Evolutionary conservation across 78 protist species (phyloP).

Genomic region (Pelomyxa schiedti): DNA sequence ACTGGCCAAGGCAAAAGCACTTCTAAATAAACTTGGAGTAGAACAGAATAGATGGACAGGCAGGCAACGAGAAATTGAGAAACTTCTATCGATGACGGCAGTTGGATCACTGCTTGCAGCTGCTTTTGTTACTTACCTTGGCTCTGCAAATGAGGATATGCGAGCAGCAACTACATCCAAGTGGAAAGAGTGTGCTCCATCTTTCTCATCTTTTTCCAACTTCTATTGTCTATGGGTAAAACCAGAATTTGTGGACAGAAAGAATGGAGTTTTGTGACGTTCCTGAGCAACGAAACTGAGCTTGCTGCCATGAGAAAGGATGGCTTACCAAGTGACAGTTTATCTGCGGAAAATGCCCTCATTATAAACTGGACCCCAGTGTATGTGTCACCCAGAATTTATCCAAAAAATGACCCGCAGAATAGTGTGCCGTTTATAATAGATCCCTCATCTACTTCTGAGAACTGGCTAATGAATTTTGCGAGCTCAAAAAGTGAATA

Average conservation of each 20-base stretch:
- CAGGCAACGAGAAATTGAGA: not conserved
- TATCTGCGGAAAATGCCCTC: constrained; percentile 69
- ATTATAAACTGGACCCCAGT: constrained; percentile 4
- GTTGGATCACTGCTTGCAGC: constrained; percentile 28
- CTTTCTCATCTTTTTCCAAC: not conserved
- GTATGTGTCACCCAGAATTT: too few species aligned
- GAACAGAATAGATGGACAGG: constrained; percentile 64
- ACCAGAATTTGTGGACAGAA: not conserved
- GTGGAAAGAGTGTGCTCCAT: constrained; percentile 11
- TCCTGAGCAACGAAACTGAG: constrained; percentile 51
- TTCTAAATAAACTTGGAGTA: constrained; percentile 58
- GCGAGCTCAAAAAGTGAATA: constrained; percentile 5
- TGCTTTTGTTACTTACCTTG: constrained; percentile 48
- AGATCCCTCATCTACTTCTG: constrained; percentile 67
- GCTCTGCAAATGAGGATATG: constrained; percentile 22
- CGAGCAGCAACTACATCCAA: not conserved
- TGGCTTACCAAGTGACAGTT: constrained; percentile 71
- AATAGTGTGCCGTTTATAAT: constrained; percentile 52
- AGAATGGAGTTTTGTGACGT: not conserved
- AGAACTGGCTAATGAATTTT: constrained; percentile 57
- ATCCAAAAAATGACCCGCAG: too few species aligned
- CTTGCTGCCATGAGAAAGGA: constrained; percentile 49
- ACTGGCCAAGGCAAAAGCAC: constrained; percentile 29
- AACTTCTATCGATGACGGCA: constrained; percentile 1
- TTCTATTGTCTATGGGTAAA: not conserved